Evolutionary conservation across 192 early-diverging fungal species (phyloP), one percentile per base, ranked within the genome.

Genomic region (Coemansia sp.): DNA sequence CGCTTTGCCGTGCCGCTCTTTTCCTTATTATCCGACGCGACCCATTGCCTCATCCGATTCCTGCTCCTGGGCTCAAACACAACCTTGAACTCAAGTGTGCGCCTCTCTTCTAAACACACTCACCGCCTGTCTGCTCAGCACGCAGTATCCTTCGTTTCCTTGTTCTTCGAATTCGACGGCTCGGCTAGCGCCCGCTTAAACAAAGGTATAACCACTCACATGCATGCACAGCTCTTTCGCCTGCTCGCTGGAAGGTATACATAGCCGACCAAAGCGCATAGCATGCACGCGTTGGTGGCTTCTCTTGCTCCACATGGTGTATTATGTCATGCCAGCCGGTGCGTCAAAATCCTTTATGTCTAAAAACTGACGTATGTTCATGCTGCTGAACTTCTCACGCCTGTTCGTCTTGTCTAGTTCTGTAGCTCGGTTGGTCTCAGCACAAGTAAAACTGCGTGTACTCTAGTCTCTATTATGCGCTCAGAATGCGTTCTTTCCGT

Each of bases 401-500:
- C 51, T 29, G n/a, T 32, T 9, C 25, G 31, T 54, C 28, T 14
- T 19, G 30, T 43, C 22, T 30, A 22, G 9, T 28, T 54, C 18
- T 44, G 42, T 44, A 44, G 42, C 19, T 19, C 18, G 42, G 42
- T 19, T 18, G 19, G 18, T 19, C 18, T 18, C n/a, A 8, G 42
- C 42, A 44, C 7, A n/a, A 18, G 6, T n/a, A n/a, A 44, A 19
- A 18, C 48, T 28, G 22, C 27, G 48, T 50, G 27, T 50, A 28
- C 27, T 14, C 14, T 50, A 24, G 12, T 12, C 40, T 18, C 27
- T 62, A 70, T 61, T 62, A 64, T 67, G 74, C 54, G 63, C 64
- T 46, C 32, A 77, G 60, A 46, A 77, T 77, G 74, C 74, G 62
- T 62, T 67, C 74, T 30, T 77, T 77, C 65, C 74, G 74, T 60